Percentiles rank a stretch among this genome's conserved stretches.
phyloP scores from a whole-genome alignment of 495 filamentous ascomycete species.

The Daldinia vernicosa region DNA sequence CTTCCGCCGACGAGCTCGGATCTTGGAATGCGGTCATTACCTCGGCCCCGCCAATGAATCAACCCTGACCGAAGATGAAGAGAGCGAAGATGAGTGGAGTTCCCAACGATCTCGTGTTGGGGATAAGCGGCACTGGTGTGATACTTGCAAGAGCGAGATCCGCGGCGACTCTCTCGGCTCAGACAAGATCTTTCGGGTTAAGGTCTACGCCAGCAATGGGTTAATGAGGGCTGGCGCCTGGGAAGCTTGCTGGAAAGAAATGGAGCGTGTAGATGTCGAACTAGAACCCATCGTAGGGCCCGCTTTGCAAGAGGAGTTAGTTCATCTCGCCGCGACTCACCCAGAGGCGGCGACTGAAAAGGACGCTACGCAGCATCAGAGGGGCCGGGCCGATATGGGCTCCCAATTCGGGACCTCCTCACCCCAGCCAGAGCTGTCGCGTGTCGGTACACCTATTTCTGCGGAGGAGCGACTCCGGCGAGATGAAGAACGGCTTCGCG shows the following conservation, averaged over 20 bases:
- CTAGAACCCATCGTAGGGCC: conserved; percentile 70
- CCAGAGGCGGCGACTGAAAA: conserved; percentile 43
- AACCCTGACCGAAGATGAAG: conserved; percentile 54
- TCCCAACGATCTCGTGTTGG: conserved; percentile 44
- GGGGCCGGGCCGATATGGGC: conserved; percentile 32
- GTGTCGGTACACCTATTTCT: conserved; percentile 24
- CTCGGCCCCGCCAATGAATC: conserved; percentile 58
- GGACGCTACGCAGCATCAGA: conserved; percentile 43
- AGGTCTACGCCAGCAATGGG: conserved; percentile 92
- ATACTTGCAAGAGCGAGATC: conserved; percentile 65
- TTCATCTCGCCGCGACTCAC: conserved; percentile 50
- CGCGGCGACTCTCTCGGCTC: conserved; percentile 54
- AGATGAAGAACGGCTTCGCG: conserved; percentile 61
- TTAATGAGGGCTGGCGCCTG: conserved; percentile 91
- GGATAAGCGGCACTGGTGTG: conserved; percentile 65
- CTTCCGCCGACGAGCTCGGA: conserved; percentile 64
- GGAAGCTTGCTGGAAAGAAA: conserved; percentile 93
- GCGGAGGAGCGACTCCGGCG: conserved; percentile 47
- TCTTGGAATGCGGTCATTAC: conserved; percentile 84
- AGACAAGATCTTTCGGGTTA: conserved; percentile 77
- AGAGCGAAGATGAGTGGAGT: conserved; percentile 58
- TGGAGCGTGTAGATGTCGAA: conserved; percentile 97
- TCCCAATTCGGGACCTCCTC: conserved; percentile 18
- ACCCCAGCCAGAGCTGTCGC: conserved; percentile 15
- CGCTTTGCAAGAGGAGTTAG: conserved; percentile 54